Conservation (phyloP, 495 filamentous ascomycete species). For the Aspergillus baeticus region DNA sequence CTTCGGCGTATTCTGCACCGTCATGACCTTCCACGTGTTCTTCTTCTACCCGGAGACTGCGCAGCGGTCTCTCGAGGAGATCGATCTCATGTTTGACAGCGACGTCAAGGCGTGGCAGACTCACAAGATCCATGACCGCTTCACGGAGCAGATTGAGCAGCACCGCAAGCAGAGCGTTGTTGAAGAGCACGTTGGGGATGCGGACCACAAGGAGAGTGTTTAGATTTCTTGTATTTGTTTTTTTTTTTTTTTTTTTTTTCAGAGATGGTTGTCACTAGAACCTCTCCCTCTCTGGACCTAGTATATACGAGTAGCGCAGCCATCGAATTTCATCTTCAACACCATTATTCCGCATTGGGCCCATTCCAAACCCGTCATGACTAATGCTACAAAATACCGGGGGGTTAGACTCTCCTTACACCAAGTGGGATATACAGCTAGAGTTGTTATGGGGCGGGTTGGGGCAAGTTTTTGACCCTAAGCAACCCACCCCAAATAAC, state of each 20-base stretch:
- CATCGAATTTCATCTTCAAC: too few relatives aligned
- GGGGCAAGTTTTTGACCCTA: too few relatives aligned
- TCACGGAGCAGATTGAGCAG: constrained; percentile 28
- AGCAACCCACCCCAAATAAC: too few relatives aligned
- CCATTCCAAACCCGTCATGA: too few relatives aligned
- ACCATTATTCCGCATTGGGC: too few relatives aligned
- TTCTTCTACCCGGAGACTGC: constrained; percentile 72
- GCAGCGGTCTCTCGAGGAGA: constrained; percentile 69
- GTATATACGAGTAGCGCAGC: too few relatives aligned
- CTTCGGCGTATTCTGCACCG: constrained; percentile 68
- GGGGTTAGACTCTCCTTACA: too few relatives aligned
- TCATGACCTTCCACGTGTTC: constrained; percentile 62
- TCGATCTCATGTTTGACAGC: constrained; percentile 44
- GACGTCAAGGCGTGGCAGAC: constrained; percentile 21
- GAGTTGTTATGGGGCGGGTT: too few relatives aligned
- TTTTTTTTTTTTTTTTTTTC: too few relatives aligned
- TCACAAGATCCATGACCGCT: constrained; percentile 21
- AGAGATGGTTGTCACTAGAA: background rate
- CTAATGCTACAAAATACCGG: too few relatives aligned
- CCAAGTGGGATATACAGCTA: too few relatives aligned
- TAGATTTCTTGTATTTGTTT: background rate
- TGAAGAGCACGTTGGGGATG: constrained; percentile 8
- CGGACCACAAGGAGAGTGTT: constrained; percentile 13
- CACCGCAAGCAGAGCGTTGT: constrained; percentile 17
- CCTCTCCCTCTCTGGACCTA: constrained; percentile 14